phyloP scores from a whole-genome alignment of 2,329 filamentous ascomycete genomes.

The Simplicillium aogashimaense region DNA sequence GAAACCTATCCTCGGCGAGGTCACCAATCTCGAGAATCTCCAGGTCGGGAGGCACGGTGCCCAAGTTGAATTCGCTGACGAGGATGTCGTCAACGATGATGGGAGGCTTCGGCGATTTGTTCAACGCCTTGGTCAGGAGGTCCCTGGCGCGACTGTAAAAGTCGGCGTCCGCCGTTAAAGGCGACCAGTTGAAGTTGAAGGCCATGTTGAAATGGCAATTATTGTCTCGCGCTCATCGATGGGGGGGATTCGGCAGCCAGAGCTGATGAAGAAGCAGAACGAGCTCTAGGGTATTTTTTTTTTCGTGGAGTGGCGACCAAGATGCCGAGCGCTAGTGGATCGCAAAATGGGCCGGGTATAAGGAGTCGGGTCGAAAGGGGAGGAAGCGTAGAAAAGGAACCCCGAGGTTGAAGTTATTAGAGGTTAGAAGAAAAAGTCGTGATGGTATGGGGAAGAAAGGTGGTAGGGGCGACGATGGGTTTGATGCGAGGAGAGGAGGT shows the following conservation, averaged over 20 bases:
- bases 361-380: no score
- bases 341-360: no score
- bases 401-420: no score
- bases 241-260: constrained; percentile 11
- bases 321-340: no score
- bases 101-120: constrained; percentile 95
- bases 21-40: constrained; percentile 98
- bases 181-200: constrained; percentile 99
- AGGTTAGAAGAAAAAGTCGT: no score
- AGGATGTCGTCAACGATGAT: constrained; percentile 99
- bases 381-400: no score
- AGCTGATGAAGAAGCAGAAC: constrained; percentile 2
- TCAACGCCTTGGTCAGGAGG: constrained; percentile 86
- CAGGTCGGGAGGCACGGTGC: constrained; percentile 85
- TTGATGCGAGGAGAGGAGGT: no score
- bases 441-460: no score
- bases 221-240: constrained; percentile 23
- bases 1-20: constrained; percentile 89
- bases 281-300: not conserved
- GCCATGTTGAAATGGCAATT: constrained; percentile 63
- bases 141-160: constrained; percentile 88
- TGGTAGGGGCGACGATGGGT: no score
- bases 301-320: not conserved
- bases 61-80: constrained; percentile 94
- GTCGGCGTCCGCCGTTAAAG: constrained; percentile 85